Conservation (phyloP, 2,329 filamentous ascomycete genomes). For the Botrytis porri region DNA sequence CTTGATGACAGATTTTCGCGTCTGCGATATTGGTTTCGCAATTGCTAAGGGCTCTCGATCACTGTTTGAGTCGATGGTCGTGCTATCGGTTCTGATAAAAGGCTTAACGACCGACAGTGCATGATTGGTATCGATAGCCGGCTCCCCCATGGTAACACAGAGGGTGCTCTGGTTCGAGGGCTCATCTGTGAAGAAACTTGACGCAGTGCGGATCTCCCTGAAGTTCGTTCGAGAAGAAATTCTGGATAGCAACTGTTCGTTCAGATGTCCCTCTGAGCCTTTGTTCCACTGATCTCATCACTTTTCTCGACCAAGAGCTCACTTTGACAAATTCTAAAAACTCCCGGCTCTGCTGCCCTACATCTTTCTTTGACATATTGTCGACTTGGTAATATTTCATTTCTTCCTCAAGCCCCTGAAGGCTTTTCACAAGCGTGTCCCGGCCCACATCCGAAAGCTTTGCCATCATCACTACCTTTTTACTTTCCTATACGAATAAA, state of each 20-base stretch:
- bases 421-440: neutral
- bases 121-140: neutral
- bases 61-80: neutral
- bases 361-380: neutral
- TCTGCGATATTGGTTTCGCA: neutral
- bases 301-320: fast-evolving
- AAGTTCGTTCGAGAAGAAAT: neutral
- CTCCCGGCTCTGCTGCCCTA: neutral
- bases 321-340: neutral
- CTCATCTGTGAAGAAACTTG: neutral
- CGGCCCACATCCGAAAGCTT: neutral
- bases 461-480: neutral
- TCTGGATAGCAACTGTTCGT: neutral
- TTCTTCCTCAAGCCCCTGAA: neutral
- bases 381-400: neutral
- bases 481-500: neutral
- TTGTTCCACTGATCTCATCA: neutral
- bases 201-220: neutral
- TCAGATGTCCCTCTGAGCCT: neutral
- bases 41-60: neutral
- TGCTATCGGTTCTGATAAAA: neutral
- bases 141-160: neutral
- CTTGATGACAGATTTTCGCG: neutral
- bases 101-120: neutral
- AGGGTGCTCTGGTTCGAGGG: neutral